Conservation (phyloP, 352 stramenopile species). For the Phytophthora crassamura region DNA sequence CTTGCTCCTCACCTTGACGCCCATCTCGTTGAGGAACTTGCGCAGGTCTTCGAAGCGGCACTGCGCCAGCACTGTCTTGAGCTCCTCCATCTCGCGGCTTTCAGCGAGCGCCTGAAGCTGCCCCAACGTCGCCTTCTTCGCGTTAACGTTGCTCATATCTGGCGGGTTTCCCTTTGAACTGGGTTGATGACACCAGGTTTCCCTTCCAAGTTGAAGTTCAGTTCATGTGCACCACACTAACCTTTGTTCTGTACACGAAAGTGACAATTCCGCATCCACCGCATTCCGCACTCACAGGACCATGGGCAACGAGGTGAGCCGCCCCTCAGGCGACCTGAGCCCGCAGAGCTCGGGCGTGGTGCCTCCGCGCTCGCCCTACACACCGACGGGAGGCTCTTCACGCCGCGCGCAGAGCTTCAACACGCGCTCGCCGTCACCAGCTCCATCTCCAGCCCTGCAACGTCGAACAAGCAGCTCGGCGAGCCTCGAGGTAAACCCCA, state of each 20-base stretch:
- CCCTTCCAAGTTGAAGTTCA: slow-evolving; percentile 25
- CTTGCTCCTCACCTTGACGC: slow-evolving; percentile 20
- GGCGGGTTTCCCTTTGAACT: slow-evolving; percentile 7
- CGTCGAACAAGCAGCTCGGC: slow-evolving; percentile 27
- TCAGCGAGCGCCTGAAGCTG: slow-evolving; percentile 13
- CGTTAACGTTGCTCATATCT: neutral
- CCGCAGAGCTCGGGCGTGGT: slow-evolving; percentile 36
- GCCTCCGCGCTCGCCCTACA: slow-evolving; percentile 33
- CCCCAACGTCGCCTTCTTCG: slow-evolving; percentile 7
- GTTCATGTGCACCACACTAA: neutral
- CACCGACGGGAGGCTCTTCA: slow-evolving; percentile 31
- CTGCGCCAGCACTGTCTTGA: neutral
- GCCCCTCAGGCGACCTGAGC: slow-evolving; percentile 27
- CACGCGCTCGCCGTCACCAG: slow-evolving; percentile 27
- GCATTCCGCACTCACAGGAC: slow-evolving; percentile 7
- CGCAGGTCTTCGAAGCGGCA: slow-evolving; percentile 24
- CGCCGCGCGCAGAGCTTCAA: slow-evolving; percentile 59
- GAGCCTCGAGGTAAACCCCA: slow-evolving; percentile 14
- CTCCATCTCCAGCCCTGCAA: slow-evolving; percentile 4
- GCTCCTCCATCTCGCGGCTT: neutral
- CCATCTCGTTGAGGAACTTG: slow-evolving; percentile 7
- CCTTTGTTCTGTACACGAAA: slow-evolving; percentile 4
- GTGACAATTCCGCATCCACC: slow-evolving; percentile 21
- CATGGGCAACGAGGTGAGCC: slow-evolving; percentile 74
- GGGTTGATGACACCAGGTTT: slow-evolving; percentile 18